Conservation (phyloP, 2,329 filamentous ascomycete genomes). For the Claviceps pazoutovae region DNA sequence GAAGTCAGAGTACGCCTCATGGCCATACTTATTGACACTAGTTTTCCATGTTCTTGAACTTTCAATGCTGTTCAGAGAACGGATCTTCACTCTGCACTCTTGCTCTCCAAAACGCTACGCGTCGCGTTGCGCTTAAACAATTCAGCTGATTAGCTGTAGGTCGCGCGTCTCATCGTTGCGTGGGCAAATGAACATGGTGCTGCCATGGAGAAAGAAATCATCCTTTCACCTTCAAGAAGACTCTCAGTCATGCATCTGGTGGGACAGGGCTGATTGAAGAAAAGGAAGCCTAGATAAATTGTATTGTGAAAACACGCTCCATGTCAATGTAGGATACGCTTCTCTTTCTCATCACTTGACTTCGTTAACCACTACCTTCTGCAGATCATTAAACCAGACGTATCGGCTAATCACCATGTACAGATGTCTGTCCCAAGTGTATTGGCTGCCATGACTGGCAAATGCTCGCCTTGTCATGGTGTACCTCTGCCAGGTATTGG, state of each 20-base stretch:
- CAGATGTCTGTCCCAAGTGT: slow-evolving; percentile 25
- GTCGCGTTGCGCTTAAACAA: too few relatives aligned
- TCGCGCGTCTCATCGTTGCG: too few relatives aligned
- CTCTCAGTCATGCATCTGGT: not conserved
- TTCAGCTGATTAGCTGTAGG: too few relatives aligned
- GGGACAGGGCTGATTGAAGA: not conserved
- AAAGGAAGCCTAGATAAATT: not conserved
- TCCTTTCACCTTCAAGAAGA: not conserved
- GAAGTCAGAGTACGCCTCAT: slow-evolving; percentile 10
- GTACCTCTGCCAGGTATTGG: slow-evolving; percentile 23
- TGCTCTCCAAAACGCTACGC: too few relatives aligned
- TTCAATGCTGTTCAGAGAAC: too few relatives aligned
- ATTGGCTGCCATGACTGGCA: slow-evolving; percentile 23
- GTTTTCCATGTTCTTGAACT: too few relatives aligned
- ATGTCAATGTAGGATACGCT: not conserved
- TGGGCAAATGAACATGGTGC: too few relatives aligned
- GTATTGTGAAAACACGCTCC: not conserved
- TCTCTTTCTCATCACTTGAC: not conserved
- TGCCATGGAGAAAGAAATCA: too few relatives aligned
- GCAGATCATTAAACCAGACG: slow-evolving; percentile 24
- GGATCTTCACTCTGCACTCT: too few relatives aligned
- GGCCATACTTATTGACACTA: slow-evolving; percentile 18
- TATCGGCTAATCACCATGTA: slow-evolving; percentile 26
- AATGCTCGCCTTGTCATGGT: slow-evolving; percentile 22
- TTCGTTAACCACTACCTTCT: slow-evolving; percentile 5